Evolutionary conservation across 202 grass and related monocot species (phyloP), one percentile per base, ranked within the genome.

Genomic region (Zizania palustris): DNA sequence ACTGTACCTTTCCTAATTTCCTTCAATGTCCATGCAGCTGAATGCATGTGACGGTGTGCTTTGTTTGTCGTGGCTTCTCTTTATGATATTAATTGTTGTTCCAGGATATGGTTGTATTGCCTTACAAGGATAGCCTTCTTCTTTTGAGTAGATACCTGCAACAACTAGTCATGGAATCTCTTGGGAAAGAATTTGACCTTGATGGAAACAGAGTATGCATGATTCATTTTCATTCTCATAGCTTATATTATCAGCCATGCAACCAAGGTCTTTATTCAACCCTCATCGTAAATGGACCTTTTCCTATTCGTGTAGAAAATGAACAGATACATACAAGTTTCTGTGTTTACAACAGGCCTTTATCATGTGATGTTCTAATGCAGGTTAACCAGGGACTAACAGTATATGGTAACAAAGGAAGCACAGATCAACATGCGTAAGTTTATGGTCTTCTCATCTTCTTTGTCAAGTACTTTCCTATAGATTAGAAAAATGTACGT

Each of bases 391-490:
- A 99, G 90, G 96, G 96, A 38, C 70, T 99, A 73, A 81, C 87
- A 36, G 92, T 99, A 9, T 99, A 99, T 87, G 96, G 96, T 82
- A 96, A 99, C 74, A 99, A 99, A 91, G 96, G 96, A 88, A 99
- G 96, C 85, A 99, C 96, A 33, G 96, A 99, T 63, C 96, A 99
- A 49, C 96, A 99, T 48, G 96, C 96, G 96, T 99, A 80, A 84
- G 91, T 85, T 64, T 67, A 63, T 60, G 4, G 7, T 22, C n/a
- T 67, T 77, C n/a, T 55, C 14, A 49, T 16, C 51, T 80, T 78
- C 39, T 79, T 28, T 36, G n/a, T 19, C 50, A 55, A n/a, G 2
- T 20, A 55, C n/a, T 1, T 84, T 54, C 10, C 39, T 66, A 43
- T 66, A 66, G 4, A 66, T 66, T 44, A 22, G 18, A 66, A 45